Base-by-base conservation (phyloP, 305 asterid genomes). In the Salvia sclarea region DNA sequence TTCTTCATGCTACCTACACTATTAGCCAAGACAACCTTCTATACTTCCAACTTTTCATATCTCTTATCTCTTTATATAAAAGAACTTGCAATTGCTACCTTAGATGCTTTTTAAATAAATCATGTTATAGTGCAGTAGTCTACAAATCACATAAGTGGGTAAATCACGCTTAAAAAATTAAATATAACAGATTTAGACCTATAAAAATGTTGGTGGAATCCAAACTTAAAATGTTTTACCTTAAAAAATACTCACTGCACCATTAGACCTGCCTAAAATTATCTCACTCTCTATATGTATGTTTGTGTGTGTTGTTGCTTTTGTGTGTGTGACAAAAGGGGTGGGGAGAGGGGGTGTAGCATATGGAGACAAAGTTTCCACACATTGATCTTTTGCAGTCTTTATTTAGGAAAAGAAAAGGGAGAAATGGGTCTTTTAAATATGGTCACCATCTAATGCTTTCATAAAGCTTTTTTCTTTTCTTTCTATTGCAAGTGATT, bases 281-380 rank as follows among this genome's bases (percentile, higher is more conserved):
- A n/a, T n/a, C n/a, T n/a, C n/a, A n/a, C n/a, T n/a, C n/a, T n/a
- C n/a, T n/a, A n/a, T n/a, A 31, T 5, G 7, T 31, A 31, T 40
- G 4, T 41, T 5, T 28, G 1, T 71, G 21, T 31, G 38, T 38
- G 16, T n/a, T 38, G 14, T 9, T 35, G 61, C 66, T 72, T 77
- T 68, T 72, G 73, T 73, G 59, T 73, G 73, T 21, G 76, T 73
- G 54, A 72, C 75, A 56, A 73, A 73, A 68, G 75, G 49, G 62
- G n/a, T n/a, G n/a, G 20, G 8, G 30, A 47, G 13, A 0, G 8
- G 14, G 69, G 54, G 2, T 72, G 25, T 62, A 18, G 17, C 60
- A 78, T 40, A 82, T 88, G 88, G 88, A 85, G 97, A 88, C 96
- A 88, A 82, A 88, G 96, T 90, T 90, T 90, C 95, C 83, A 86